Base-by-base conservation (phyloP, 148 eudicot species). In the Dysphania ambrosioides region DNA sequence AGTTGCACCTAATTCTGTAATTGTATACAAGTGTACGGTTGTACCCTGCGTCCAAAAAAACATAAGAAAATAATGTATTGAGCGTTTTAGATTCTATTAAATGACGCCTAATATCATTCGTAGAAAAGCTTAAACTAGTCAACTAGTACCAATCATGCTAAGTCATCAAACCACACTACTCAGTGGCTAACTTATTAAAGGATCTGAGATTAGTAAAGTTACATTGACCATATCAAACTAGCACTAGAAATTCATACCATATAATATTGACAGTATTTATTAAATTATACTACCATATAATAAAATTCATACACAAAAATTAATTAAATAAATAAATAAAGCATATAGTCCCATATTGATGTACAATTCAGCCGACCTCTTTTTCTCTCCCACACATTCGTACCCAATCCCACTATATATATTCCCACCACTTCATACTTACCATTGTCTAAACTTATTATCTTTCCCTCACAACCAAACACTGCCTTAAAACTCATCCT, bases 401-500 rank as follows among this genome's bases (percentile, higher is more conserved):
- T n/a, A n/a, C n/a, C n/a, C n/a, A n/a, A 10, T n/a, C 6, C 74
- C 59, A 61, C 75, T 77, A 77, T 77, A 77, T 61, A 70, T 61
- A n/a, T n/a, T n/a, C 58, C 73, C 31, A 59, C 47, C 49, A 15
- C 36, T 30, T 60, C 56, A 35, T n/a, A 72, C 3, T 41, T 12
- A 0, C 27, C 35, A 23, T 42, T 69, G 26, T 44, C 26, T 40
- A 64, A 58, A 18, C 56, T 66, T 11, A 0, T 10, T 40, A n/a
- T n/a, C n/a, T n/a, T 29, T 38, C 30, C 13, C 31, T 24, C 7
- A 35, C 47, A 8, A 32, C 11, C 29, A 66, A 47, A 27, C 8
- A 31, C 38, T 29, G n/a, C n/a, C 19, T 47, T 19, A 6, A 11
- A 12, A 7, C n/a, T n/a, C n/a, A n/a, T n/a, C n/a, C n/a, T n/a